Base-by-base conservation (phyloP, 2,329 filamentous ascomycete genomes). In the Sarocladium strictum region DNA sequence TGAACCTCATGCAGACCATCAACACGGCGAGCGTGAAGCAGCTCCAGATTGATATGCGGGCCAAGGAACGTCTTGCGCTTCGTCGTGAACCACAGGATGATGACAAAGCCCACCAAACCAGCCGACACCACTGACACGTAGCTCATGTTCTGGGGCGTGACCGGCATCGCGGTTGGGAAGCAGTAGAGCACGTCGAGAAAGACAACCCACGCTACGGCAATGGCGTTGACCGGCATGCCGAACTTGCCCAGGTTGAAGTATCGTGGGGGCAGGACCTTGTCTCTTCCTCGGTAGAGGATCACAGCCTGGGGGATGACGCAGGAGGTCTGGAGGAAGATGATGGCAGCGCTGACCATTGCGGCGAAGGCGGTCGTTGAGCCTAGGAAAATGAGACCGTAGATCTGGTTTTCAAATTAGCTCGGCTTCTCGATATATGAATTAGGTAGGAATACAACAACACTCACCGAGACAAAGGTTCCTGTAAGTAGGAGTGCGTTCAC, bases 401-500 rank as follows among this genome's bases (percentile, higher is more conserved):
- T 3, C 58, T 64, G 29, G 0, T 0, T 2, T 3, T n/a, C n/a
- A n/a, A 1, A 21, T 55, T 3, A 58, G 45, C 5, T 12, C 9
- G 23, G n/a, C 23, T 10, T 29, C n/a, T n/a, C n/a, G n/a, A n/a
- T n/a, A n/a, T n/a, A n/a, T n/a, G n/a, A n/a, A n/a, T n/a, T n/a
- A n/a, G n/a, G n/a, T n/a, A n/a, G n/a, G n/a, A n/a, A n/a, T n/a
- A n/a, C n/a, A n/a, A n/a, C n/a, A n/a, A n/a, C 32, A 17, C 43
- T 49, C 19, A 51, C 47, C 9, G 47, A 24, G 9, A 35, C 29
- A 19, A 51, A 51, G 7, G 35, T 21, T 14, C 47, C 47, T 21
- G 27, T 51, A 9, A 51, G 29, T 12, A 82, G 27, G 1, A 90
- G 70, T 0, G 85, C 78, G 61, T 89, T 87, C 14, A 90, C 68